Evolutionary conservation across 169 alveolate genomes (phyloP), one percentile per base, ranked within the genome.

Genomic region (Eimeria acervulina): DNA sequence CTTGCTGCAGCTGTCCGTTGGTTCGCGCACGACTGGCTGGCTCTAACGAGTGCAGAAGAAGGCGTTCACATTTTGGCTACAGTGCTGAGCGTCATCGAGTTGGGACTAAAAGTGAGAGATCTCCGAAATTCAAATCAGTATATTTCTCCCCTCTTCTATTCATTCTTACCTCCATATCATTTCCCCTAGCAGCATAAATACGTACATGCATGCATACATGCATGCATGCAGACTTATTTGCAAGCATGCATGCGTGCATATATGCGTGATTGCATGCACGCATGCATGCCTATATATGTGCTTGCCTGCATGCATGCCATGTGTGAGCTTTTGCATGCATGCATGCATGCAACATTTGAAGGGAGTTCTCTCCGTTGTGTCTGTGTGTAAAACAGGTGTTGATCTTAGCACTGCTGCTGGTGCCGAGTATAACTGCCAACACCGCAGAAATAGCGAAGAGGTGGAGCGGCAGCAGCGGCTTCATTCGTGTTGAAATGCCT

Each of bases 11-110:
- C 95, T 2, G 28, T 31, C 47, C 81, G 92, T 2, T 92, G 95
- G 95, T 78, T 92, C 66, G 83, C 95, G 17, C 92, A 92, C 42
- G 95, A 92, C 33, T 92, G 95, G 95, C 91, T 92, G 40, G 95
- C 95, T 15, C 21, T 92, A 28, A 74, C 92, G 3, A 92, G 91
- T 63, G 95, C 87, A 33, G 87, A 84, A 21, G 95, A 92, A 63
- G 95, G 95, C 23, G 83, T 92, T 13, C 95, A 92, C 52, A 74
- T 78, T 51, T 59, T 92, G 7, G 31, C 87, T 23, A 92, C 95
- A 17, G 84, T 92, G 72, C 51, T 92, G 28, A 61, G 91, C 59
- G 31, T 92, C 59, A 47, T 92, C 7, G 95, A 92, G 38, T 31
- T 92, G 47, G 59, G 83, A 44, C 70, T 92, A 8, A 92, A 92